A percentile compares a stretch with the other conserved stretches of the same genome.
Evolutionary conservation across 768 basidiomycete genomes (phyloP).

Genomic region (Saitozyma podzolica): DNA sequence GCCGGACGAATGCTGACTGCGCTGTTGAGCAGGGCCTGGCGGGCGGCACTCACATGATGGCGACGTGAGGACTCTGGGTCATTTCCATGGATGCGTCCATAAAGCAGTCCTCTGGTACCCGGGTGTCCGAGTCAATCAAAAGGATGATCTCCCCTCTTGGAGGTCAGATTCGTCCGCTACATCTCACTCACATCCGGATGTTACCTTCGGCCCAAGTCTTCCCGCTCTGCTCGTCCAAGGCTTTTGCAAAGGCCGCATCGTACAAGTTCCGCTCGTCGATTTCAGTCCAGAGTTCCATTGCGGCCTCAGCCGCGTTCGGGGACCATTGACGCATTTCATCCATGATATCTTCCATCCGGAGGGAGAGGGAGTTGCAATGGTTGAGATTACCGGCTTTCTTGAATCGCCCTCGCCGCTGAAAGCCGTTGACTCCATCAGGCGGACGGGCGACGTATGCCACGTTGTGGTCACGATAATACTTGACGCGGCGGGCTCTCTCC

Average conservation of each 20-base stretch:
- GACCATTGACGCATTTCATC: slow-evolving; percentile 49
- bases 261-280: slow-evolving; percentile 67
- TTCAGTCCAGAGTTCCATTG: slow-evolving; percentile 58
- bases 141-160: slow-evolving; percentile 59
- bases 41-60: slow-evolving; percentile 66
- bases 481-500: slow-evolving; percentile 66
- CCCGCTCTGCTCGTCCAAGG: slow-evolving; percentile 66
- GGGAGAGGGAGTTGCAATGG: slow-evolving; percentile 68
- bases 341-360: slow-evolving; percentile 61
- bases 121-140: slow-evolving; percentile 78
- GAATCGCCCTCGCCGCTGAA: slow-evolving; percentile 79
- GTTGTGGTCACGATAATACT: slow-evolving; percentile 68
- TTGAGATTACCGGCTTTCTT: slow-evolving; percentile 81
- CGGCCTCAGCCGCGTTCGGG: too few species aligned
- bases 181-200: slow-evolving; percentile 61
- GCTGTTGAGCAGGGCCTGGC: not conserved
- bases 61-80: slow-evolving; percentile 75
- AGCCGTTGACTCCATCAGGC: slow-evolving; percentile 67
- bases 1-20: slow-evolving; percentile 74
- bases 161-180: not conserved
- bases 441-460: slow-evolving; percentile 83
- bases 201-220: slow-evolving; percentile 70
- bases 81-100: slow-evolving; percentile 80
- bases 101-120: slow-evolving; percentile 82
- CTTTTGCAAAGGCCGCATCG: slow-evolving; percentile 68